Evolutionary conservation across 139 green algal species (phyloP).

Genomic region (Mychonastes homosphaera): DNA sequence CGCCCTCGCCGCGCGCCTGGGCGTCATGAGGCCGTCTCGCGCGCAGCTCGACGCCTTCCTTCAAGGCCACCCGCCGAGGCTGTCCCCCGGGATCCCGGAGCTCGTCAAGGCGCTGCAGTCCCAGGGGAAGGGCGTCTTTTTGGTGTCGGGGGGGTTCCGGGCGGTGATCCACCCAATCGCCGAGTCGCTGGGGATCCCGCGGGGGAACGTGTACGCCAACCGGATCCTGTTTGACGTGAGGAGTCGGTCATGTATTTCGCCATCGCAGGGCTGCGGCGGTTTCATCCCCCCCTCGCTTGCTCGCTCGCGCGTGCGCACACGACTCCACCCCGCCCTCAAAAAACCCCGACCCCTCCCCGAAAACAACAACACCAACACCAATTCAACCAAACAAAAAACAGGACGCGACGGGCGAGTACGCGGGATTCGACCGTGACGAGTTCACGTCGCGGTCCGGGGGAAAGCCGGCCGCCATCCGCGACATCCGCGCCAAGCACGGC

Average conservation of each 20-base stretch:
- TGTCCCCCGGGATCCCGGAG: constrained; percentile 70
- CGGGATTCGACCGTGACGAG: constrained; percentile 86
- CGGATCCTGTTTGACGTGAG: constrained; percentile 74
- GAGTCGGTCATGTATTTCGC: too few relatives aligned
- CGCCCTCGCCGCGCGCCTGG: constrained; percentile 65
- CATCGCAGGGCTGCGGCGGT: too few relatives aligned
- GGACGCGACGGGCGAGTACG: too few relatives aligned
- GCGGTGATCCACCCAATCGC: constrained; percentile 90
- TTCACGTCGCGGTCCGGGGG: constrained; percentile 83
- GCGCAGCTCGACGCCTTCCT: constrained; percentile 61
- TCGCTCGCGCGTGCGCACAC: too few relatives aligned
- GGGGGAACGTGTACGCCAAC: constrained; percentile 86
- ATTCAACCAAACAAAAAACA: too few relatives aligned
- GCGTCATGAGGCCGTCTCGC: constrained; percentile 64
- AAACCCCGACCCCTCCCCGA: too few relatives aligned
- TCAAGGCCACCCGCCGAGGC: constrained; percentile 45
- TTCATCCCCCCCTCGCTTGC: too few relatives aligned
- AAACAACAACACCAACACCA: too few relatives aligned
- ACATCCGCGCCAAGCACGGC: constrained; percentile 57
- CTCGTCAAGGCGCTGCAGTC: constrained; percentile 57
- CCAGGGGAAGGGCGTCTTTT: constrained; percentile 66
- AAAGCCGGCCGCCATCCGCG: constrained; percentile 74
- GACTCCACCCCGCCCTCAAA: too few relatives aligned
- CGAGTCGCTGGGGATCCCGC: constrained; percentile 67
- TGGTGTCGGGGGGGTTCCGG: constrained; percentile 93